Evolutionary conservation across 306 rosid species (phyloP).

Genomic region (Dryas alaskensis): DNA sequence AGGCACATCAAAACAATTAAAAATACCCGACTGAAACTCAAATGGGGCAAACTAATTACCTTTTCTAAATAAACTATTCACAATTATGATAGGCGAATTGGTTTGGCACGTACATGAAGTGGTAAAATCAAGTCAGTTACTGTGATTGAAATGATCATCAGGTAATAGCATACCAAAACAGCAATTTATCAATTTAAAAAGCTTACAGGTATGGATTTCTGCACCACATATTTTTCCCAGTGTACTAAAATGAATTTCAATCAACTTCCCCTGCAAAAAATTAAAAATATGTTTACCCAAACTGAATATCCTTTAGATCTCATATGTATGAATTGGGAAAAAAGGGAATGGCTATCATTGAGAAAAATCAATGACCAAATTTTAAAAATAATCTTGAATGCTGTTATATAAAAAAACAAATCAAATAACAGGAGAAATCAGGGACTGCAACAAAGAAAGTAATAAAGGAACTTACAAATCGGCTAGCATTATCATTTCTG

Average conservation of each 20-base stretch:
- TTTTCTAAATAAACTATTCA: constrained; percentile 75
- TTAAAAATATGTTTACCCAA: constrained; percentile 27
- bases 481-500: constrained; percentile 80
- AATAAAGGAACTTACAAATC: constrained; percentile 76
- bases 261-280: constrained; percentile 79
- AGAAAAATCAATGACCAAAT: background rate
- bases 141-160: constrained; percentile 16
- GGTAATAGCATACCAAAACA: constrained; percentile 21
- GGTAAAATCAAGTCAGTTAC: constrained; percentile 46
- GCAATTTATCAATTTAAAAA: constrained; percentile 21
- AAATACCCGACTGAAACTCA: constrained; percentile 26
- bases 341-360: background rate
- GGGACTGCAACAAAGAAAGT: constrained; percentile 17
- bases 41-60: constrained; percentile 50
- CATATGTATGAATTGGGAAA: constrained; percentile 16
- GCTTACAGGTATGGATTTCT: constrained; percentile 85
- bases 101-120: constrained; percentile 35
- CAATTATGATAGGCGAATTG: constrained; percentile 24
- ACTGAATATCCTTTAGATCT: constrained; percentile 19
- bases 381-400: constrained; percentile 2
- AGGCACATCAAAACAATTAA: constrained; percentile 25
- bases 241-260: constrained; percentile 75
- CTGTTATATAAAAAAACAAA: too few species aligned
- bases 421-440: constrained; percentile 12
- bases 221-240: constrained; percentile 79